phyloP scores from a whole-genome alignment of 2,329 filamentous ascomycete species.

The Nothomitra cinnamomea region DNA sequence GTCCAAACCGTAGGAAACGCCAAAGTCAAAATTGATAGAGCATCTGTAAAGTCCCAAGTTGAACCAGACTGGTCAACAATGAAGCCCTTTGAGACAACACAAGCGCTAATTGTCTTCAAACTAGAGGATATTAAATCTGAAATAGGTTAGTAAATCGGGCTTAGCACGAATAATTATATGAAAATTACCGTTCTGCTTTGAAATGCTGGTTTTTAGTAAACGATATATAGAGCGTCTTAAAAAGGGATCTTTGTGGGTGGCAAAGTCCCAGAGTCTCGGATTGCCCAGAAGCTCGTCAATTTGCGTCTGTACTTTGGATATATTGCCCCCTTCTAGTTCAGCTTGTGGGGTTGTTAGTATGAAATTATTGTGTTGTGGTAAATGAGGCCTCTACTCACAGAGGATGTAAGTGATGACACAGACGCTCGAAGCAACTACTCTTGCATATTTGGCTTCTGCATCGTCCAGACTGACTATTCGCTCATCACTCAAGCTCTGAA shows the following conservation, averaged over 20 bases:
- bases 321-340: conserved; percentile 29
- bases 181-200: conserved; percentile 24
- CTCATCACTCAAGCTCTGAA: conserved; percentile 75
- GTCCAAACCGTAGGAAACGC: conserved; percentile 58
- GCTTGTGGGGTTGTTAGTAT: conserved; percentile 6
- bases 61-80: conserved; percentile 58
- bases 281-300: conserved; percentile 52
- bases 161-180: not conserved
- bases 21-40: conserved; percentile 48
- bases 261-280: conserved; percentile 42
- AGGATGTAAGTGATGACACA: conserved; percentile 37
- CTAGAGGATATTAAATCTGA: conserved; percentile 19
- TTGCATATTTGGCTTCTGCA: conserved; percentile 65
- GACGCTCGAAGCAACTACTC: conserved; percentile 50
- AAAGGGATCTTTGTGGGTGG: conserved; percentile 36
- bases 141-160: not conserved
- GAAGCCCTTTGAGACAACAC: conserved; percentile 60
- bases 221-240: conserved; percentile 41
- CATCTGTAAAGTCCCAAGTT: conserved; percentile 49
- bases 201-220: conserved; percentile 33
- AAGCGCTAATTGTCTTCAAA: conserved; percentile 41
- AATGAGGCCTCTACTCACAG: conserved; percentile 17
- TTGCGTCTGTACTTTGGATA: conserved; percentile 39
- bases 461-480: conserved; percentile 72
- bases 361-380: not conserved